phyloP scores from a whole-genome alignment of 768 basidiomycete genomes.

The Cyathus striatus region DNA sequence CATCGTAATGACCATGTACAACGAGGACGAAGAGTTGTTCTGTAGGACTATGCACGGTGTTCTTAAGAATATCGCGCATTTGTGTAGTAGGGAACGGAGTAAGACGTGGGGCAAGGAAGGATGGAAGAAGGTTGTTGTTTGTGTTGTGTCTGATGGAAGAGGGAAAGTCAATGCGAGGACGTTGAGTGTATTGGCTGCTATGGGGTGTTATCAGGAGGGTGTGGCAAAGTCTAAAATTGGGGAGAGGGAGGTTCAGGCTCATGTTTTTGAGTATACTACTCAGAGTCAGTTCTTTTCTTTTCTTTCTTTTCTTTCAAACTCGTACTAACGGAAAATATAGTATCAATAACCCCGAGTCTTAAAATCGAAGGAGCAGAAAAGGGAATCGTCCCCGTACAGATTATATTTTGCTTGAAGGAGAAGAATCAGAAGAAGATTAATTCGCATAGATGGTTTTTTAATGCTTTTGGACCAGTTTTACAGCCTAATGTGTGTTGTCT shows the following conservation, averaged over 20 bases:
- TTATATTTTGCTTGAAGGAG: constrained; percentile 91
- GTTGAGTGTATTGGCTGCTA: constrained; percentile 81
- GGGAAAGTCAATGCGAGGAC: constrained; percentile 81
- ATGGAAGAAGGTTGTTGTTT: constrained; percentile 98
- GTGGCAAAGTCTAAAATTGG: constrained; percentile 85
- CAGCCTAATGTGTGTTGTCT: constrained; percentile 88
- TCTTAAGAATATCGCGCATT: constrained; percentile 87
- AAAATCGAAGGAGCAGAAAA: constrained; percentile 78
- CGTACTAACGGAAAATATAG: constrained; percentile 34
- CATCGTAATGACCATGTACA: constrained; percentile 99
- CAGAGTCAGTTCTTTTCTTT: constrained; percentile 53
- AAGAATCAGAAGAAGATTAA: constrained; percentile 97
- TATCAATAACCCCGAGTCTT: constrained; percentile 76
- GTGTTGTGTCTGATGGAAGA: constrained; percentile 86
- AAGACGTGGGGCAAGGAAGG: constrained; percentile 97
- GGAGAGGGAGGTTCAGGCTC: constrained; percentile 77
- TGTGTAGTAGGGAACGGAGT: constrained; percentile 80
- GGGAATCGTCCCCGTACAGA: constrained; percentile 82
- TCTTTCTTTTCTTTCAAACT: neutral
- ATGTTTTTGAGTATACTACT: constrained; percentile 92
- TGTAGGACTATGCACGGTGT: constrained; percentile 93
- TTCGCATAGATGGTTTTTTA: constrained; percentile 94
- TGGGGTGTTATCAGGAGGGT: constrained; percentile 95
- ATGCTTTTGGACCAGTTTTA: constrained; percentile 78
- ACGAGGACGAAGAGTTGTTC: constrained; percentile 89